These are phyloP conservation scores for Hordeum pubiflorum DNA, from an alignment of 202 grass and related monocot genomes.

Conservation along the genomic window DNA sequence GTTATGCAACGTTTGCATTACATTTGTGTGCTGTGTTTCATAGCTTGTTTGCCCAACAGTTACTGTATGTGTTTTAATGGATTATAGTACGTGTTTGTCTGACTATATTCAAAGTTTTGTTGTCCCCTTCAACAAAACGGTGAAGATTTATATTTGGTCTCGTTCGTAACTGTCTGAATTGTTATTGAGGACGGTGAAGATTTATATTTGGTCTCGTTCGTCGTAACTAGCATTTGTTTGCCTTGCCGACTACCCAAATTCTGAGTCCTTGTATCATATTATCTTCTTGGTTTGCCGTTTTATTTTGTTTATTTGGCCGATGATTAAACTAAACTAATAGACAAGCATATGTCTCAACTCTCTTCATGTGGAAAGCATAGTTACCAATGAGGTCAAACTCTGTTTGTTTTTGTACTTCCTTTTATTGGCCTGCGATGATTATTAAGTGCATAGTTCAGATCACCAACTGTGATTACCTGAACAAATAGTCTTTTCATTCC, in stretches of 20 bases:
- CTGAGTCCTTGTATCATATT: not conserved
- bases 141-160: not conserved
- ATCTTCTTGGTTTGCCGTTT: not conserved
- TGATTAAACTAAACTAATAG: not conserved
- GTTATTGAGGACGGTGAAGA: not conserved
- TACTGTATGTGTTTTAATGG: not conserved
- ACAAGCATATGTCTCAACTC: not conserved
- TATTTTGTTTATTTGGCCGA: not conserved
- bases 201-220: not conserved
- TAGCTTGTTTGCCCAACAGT: not conserved
- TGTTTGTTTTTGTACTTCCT: not conserved
- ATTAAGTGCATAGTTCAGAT: conserved; percentile 2
- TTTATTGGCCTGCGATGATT: not conserved
- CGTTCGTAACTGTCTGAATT: not conserved
- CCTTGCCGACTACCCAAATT: not conserved
- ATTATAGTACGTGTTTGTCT: not conserved
- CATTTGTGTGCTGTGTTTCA: not conserved
- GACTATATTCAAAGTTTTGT: not conserved
- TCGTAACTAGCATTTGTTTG: not conserved
- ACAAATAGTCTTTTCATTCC: not conserved
- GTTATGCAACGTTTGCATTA: not conserved
- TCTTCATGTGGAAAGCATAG: not conserved
- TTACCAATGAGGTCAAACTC: not conserved
- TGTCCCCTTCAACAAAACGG: no score
- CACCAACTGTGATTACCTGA: not conserved